Base-by-base conservation (phyloP, 331 rosid genomes). In the Quercus phellos region DNA sequence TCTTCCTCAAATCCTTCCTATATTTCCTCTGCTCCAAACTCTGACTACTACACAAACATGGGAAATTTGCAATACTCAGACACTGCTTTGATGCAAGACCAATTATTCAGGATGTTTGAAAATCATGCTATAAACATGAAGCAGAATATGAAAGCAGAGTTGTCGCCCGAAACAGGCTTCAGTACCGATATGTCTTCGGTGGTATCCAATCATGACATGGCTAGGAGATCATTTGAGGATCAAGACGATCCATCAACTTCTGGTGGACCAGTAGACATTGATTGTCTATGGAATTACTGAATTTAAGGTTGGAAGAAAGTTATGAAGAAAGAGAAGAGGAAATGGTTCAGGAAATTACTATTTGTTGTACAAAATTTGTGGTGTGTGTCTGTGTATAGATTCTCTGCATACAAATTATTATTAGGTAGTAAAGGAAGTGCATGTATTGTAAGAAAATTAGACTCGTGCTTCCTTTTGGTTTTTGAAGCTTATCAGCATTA, bases 271-370 rank as follows among this genome's bases (percentile, higher is more conserved):
- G 51, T 72, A 22, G 91, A 90, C 16, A 27, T 75, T 43, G 86
- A 80, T 50, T 79, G 54, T 79, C 69, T 90, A 22, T 90, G 96
- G 96, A 77, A 82, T 81, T 88, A 79, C 42, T 88, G 80, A 85
- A 17, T 16, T 69, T 13, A 22, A 13, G 30, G 74, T 10, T 12
- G 5, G 53, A 14, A 51, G 74, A 30, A 55, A 63, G 56, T 34
- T 34, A 34, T 34, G 38, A 34, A 34, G 38, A 34, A 34, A 34
- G 7, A 34, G 73, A 18, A 13, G 38, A 26, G 27, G 67, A 51
- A 46, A 30, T 1, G 55, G 63, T 16, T 64, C 21, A 21, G 46
- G 58, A 32, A 46, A 32, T n/a, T 35, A 66, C 3, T 70, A 63
- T 46, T 46, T 46, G 50, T 66, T 74, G 58, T 68, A 29, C 21